Conservation (phyloP, 345 rosid genomes). For the Punica granatum region DNA sequence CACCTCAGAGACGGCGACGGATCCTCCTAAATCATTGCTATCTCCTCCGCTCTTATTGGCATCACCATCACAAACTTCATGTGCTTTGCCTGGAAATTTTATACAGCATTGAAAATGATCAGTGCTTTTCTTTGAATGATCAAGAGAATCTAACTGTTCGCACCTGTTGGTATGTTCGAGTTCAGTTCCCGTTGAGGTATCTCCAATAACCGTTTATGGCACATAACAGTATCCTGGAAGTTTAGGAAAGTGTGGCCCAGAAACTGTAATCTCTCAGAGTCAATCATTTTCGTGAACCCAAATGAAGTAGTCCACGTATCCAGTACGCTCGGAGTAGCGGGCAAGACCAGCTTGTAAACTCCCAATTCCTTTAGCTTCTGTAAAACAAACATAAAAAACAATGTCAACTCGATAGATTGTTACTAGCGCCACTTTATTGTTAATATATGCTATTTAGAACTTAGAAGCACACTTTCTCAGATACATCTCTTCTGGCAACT, state of each 20-base stretch:
- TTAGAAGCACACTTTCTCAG: no score
- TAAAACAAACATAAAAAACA: no score
- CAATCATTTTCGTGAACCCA: constrained; percentile 36
- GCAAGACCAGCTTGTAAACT: constrained; percentile 41
- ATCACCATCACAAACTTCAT: not conserved
- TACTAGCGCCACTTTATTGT: no score
- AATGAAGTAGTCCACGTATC: constrained; percentile 41
- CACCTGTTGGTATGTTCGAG: constrained; percentile 5
- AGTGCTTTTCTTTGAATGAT: not conserved
- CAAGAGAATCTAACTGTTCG: no score
- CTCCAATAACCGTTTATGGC: constrained; percentile 33
- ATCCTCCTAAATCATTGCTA: constrained; percentile 3
- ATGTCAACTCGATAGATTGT: no score
- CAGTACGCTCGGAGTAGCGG: constrained; percentile 31
- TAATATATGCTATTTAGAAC: no score
- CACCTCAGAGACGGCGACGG: constrained; percentile 16
- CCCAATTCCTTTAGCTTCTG: constrained; percentile 41
- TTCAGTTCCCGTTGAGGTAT: constrained; percentile 1
- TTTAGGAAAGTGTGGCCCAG: constrained; percentile 30
- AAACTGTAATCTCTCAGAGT: constrained; percentile 26
- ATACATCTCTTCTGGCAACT: no score
- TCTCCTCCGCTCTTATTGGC: not conserved
- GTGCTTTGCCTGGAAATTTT: constrained; percentile 19
- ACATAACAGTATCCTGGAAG: constrained; percentile 40
- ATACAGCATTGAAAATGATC: not conserved